phyloP scores from a whole-genome alignment of 352 stramenopile genomes.

The Phytophthora chlamydospora region DNA sequence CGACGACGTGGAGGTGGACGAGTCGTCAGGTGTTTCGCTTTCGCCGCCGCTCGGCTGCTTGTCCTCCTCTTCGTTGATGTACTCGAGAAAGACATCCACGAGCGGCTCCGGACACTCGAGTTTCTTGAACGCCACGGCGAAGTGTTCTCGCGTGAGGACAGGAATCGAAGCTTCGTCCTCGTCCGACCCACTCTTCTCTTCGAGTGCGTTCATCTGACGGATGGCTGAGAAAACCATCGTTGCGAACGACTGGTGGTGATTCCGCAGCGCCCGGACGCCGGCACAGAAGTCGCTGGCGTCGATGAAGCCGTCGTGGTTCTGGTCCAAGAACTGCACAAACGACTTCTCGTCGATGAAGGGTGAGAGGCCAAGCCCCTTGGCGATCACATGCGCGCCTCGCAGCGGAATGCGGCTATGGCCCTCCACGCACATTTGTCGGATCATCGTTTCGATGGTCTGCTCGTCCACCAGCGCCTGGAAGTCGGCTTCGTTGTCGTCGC shows the following conservation, averaged over 20 bases:
- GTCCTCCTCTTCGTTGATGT: constrained; percentile 47
- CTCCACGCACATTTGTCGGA: constrained; percentile 64
- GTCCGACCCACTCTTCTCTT: constrained; percentile 30
- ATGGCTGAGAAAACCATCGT: constrained; percentile 72
- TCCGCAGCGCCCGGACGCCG: constrained; percentile 61
- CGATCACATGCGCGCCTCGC: constrained; percentile 55
- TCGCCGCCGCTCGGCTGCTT: constrained; percentile 11
- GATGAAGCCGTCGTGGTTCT: constrained; percentile 76
- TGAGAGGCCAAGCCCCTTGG: constrained; percentile 61
- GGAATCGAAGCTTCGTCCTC: constrained; percentile 7
- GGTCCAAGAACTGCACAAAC: constrained; percentile 72
- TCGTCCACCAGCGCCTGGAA: constrained; percentile 61
- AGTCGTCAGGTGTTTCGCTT: constrained; percentile 9
- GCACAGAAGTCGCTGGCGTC: constrained; percentile 73
- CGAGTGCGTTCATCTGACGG: constrained; percentile 43
- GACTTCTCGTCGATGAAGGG: constrained; percentile 65
- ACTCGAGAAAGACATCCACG: constrained; percentile 67
- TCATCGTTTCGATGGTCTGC: constrained; percentile 67
- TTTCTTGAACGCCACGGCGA: constrained; percentile 55
- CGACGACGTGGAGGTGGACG: constrained; percentile 2
- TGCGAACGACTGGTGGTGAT: constrained; percentile 60
- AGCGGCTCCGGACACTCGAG: constrained; percentile 67
- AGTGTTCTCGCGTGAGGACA: constrained; percentile 41
- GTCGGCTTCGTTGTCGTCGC: constrained; percentile 60
- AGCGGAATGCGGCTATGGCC: constrained; percentile 55